phyloP scores from a whole-genome alignment of 192 early-diverging fungal species.

The Chytriomyces hyalinus region DNA sequence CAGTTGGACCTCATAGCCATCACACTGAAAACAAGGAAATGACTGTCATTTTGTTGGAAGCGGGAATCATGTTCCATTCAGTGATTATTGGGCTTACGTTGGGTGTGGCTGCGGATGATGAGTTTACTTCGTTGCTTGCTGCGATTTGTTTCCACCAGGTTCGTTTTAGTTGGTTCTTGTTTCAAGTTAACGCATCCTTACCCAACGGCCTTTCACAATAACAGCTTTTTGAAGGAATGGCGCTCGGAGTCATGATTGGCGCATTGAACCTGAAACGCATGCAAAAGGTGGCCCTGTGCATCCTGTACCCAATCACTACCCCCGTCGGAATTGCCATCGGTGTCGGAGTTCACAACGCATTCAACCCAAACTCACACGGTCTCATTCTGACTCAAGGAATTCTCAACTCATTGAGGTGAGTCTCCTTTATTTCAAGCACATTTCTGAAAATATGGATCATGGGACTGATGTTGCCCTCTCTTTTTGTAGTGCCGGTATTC shows the following conservation, averaged over 20 bases:
- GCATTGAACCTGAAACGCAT: background rate
- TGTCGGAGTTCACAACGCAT: conserved; percentile 67
- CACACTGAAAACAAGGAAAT: conserved; percentile 17
- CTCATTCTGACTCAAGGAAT: conserved; percentile 74
- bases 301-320: conserved; percentile 72
- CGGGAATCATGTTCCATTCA: conserved; percentile 54
- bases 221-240: conserved; percentile 43
- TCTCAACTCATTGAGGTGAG: conserved; percentile 61
- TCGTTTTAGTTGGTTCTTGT: conserved; percentile 1
- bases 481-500: conserved; percentile 63
- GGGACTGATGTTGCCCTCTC: too few relatives aligned
- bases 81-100: conserved; percentile 39
- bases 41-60: conserved; percentile 47
- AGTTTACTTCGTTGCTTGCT: conserved; percentile 47
- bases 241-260: conserved; percentile 35
- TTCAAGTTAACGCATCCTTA: too few relatives aligned
- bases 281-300: background rate
- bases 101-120: conserved; percentile 40
- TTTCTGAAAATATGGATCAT: too few relatives aligned
- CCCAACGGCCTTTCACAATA: too few relatives aligned
- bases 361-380: conserved; percentile 58
- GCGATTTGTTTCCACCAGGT: conserved; percentile 59
- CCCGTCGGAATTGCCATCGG: conserved; percentile 82
- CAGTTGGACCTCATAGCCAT: background rate
- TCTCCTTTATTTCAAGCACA: too few relatives aligned